Conservation (phyloP, 106 monocot species). For the Hemerocallis citrina region DNA sequence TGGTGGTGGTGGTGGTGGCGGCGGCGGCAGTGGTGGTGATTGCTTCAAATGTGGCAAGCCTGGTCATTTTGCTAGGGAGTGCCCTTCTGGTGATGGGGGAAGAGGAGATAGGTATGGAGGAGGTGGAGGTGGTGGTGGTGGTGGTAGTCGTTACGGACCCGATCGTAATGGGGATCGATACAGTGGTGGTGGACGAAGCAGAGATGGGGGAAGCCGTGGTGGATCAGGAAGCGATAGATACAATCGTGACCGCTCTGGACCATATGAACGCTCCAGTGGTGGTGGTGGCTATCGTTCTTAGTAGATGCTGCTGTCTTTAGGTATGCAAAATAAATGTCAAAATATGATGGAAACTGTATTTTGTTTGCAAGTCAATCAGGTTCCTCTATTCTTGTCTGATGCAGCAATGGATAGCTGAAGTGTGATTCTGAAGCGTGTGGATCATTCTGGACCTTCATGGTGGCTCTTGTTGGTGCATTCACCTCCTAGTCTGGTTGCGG, state of each 20-base stretch:
- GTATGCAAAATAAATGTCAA: constrained; percentile 13
- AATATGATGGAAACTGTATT: too few species aligned
- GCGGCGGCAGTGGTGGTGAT: constrained; percentile 30
- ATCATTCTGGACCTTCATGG: too few species aligned
- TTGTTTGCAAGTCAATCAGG: too few species aligned
- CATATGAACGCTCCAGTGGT: constrained; percentile 62
- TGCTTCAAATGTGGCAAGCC: constrained; percentile 92
- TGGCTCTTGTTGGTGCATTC: too few species aligned
- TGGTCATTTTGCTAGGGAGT: constrained; percentile 90
- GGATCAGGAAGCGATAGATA: constrained; percentile 42
- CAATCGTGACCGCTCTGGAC: constrained; percentile 74
- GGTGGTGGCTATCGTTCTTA: constrained; percentile 34
- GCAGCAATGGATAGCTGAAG: too few species aligned
- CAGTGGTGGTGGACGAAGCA: constrained; percentile 24
- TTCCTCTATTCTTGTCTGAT: too few species aligned
- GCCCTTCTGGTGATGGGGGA: constrained; percentile 76
- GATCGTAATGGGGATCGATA: constrained; percentile 49
- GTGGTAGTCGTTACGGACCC: constrained; percentile 39
- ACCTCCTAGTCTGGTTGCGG: too few species aligned
- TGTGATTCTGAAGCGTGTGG: too few species aligned
- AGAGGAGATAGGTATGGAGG: constrained; percentile 33
- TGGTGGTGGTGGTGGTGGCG: constrained; percentile 35
- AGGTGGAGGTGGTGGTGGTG: constrained; percentile 28
- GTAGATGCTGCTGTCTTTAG: constrained; percentile 3
- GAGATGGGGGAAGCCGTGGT: constrained; percentile 41